A percentile compares a stretch with the other conserved stretches of the same genome.
phyloP scores from a whole-genome alignment of 495 filamentous ascomycete species.

The Penicillium ochrochloron region DNA sequence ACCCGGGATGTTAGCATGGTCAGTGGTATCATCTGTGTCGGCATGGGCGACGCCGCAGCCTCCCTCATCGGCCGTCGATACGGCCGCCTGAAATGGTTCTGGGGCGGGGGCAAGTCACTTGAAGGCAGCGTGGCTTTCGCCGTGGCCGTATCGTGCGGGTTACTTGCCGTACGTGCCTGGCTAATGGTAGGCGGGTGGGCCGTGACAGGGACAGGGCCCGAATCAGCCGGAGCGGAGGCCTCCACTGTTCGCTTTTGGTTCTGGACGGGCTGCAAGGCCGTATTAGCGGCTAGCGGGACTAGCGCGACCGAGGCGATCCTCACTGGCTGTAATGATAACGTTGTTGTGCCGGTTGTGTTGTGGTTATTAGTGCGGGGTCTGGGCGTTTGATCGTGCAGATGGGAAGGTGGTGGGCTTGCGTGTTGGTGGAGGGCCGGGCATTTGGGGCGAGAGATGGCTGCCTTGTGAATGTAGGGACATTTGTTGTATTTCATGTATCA shows the following conservation, averaged over 20 bases:
- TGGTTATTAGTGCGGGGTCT: constrained; percentile 88
- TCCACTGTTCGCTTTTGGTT: constrained; percentile 39
- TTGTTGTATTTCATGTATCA: neutral
- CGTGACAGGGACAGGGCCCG: constrained; percentile 33
- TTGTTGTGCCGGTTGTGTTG: constrained; percentile 91
- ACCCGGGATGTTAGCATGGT: constrained; percentile 82
- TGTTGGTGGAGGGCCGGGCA: neutral
- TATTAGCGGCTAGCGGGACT: constrained; percentile 74
- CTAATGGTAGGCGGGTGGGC: constrained; percentile 74
- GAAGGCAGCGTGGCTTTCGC: constrained; percentile 90
- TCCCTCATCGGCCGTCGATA: constrained; percentile 87
- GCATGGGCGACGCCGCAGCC: constrained; percentile 94
- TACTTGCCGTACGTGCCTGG: constrained; percentile 76
- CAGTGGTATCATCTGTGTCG: constrained; percentile 89
- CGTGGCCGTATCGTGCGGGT: constrained; percentile 72
- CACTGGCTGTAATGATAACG: constrained; percentile 98
- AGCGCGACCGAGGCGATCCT: constrained; percentile 94
- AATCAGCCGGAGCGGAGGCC: constrained; percentile 23
- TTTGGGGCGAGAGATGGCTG: neutral
- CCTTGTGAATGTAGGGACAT: neutral
- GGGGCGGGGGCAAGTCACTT: constrained; percentile 93
- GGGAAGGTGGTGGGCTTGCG: constrained; percentile 14
- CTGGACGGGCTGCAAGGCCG: constrained; percentile 59
- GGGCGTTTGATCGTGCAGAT: constrained; percentile 56
- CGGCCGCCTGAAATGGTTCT: constrained; percentile 89